Evolutionary conservation across 345 rosid genomes (phyloP), one percentile per base, ranked within the genome.

Genomic region (Citrus hindsii): DNA sequence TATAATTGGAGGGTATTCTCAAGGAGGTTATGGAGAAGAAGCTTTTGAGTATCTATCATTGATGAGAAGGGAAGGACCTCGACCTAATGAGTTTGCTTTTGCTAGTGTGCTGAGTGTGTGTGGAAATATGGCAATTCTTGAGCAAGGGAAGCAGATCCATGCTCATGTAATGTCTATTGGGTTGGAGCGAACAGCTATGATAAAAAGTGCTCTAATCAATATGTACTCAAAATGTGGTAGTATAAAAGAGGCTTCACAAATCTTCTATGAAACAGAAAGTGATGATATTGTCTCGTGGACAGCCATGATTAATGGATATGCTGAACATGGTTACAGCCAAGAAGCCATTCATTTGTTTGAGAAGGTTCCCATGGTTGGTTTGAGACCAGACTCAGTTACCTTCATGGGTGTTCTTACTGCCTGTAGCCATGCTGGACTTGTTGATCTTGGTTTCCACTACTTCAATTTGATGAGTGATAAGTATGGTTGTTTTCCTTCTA

Each of bases 201-300:
- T 91, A 38, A 88, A 69, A 56, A 91, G 98, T 83, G 85, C 96
- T 66, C 83, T 95, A 76, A 89, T 95, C 60, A 93, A 87, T 76
- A 93, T 95, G 99, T 93, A 95, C 77, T 89, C 92, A 21, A 95
- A 95, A 85, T 95, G 97, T 21, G 99, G 99, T 80, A 87, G 90
- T 77, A 84, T 92, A 68, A 67, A 70, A 69, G 94, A 92, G 83
- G 98, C 98, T 63, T 85, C 90, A 21, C 87, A 83, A 83, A 80
- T 95, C 69, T 91, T 93, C 35, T 78, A 84, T 61, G 95, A 87
- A 83, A 89, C 84, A 58, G 81, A 83, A 51, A 78, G 66, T 63
- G 71, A 80, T 76, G 92, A 93, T 77, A 85, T 93, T 27, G 84
- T 88, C 73, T 87, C 98, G 25, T 85, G 92, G 92, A 93, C 98